phyloP scores from a whole-genome alignment of 192 early-diverging fungal genomes.

The Jimgerdemannia lactiflua region DNA sequence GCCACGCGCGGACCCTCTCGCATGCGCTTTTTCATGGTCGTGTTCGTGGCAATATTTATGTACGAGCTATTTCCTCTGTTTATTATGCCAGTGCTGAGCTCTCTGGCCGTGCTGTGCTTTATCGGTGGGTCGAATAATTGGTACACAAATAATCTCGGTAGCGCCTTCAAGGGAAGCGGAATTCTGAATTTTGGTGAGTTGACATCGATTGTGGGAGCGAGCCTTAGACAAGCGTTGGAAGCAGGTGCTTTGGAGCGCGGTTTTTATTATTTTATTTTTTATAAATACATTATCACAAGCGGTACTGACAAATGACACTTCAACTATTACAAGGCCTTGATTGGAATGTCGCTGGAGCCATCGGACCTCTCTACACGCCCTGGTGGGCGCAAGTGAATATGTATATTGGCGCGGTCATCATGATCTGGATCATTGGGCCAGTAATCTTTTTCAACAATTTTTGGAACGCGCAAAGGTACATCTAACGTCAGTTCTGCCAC shows the following conservation, averaged over 20 bases:
- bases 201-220: too few species aligned
- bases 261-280: neutral
- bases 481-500: too few species aligned
- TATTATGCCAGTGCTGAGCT: slow-evolving; percentile 37
- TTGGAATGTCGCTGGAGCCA: slow-evolving; percentile 14
- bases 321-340: slow-evolving; percentile 14
- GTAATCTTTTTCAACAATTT: slow-evolving; percentile 60
- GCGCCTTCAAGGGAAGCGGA: slow-evolving; percentile 6
- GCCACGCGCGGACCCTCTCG: slow-evolving; percentile 2
- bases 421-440: slow-evolving; percentile 71
- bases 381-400: slow-evolving; percentile 61
- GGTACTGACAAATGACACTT: too few species aligned
- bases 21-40: slow-evolving; percentile 39
- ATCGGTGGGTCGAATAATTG: slow-evolving; percentile 5
- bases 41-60: slow-evolving; percentile 29
- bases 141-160: neutral
- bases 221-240: too few species aligned
- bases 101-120: slow-evolving; percentile 10
- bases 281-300: too few species aligned
- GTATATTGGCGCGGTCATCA: slow-evolving; percentile 55
- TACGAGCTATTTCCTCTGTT: slow-evolving; percentile 42
- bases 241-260: too few species aligned
- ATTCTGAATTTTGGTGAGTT: slow-evolving; percentile 10
- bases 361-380: slow-evolving; percentile 14
- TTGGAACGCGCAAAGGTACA: slow-evolving; percentile 41